Base-by-base conservation (phyloP, 1,284 basidiomycete species). In the Ganoderma lucidum region DNA sequence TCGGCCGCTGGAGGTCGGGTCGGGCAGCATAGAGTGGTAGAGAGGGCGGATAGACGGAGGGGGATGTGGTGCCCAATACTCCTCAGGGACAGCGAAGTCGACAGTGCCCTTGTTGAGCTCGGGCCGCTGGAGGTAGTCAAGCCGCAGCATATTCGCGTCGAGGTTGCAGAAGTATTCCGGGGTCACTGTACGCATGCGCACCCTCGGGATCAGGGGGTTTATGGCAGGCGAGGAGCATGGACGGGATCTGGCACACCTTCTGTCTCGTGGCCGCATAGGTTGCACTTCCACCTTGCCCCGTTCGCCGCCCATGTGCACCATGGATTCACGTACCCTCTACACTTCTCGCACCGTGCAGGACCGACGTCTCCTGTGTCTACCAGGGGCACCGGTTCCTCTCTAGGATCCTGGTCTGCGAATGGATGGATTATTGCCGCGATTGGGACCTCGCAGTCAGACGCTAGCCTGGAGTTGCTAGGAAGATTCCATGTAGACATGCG, bases 261-360 rank as follows among this genome's bases (percentile, higher is more conserved):
- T 28, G 94, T 96, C 73, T 93, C 88, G 70, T 90, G 88, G 9
- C 86, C 83, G 81, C 98, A 99, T 5, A 99, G 80, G 83, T 99
- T 99, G 81, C 98, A 99, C 74, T 88, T 90, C 95, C 96, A 99
- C 74, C 87, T 89, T 71, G 89, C 88, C 3, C 98, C 98, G 10
- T 95, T 95, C 45, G 94, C 88, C 19, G 90, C 85, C 88, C 95
- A 99, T 41, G 86, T 85, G 78, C 93, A 96, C 96, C 96, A 99
- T 0, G 97, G 93, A 79, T 99, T 99, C 77, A 99, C 88, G 81
- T 99, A 99, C 0, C 88, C 95, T 74, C 96, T 87, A 81, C 98
- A 99, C 58, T 88, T 85, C 65, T 87, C 89, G 78, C 98, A 99
- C 45, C 98, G 87, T 15, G 94, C 89, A 17, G 97, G 98, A 10